phyloP scores from a whole-genome alignment of 495 filamentous ascomycete species.

The Hamigera avellanea region DNA sequence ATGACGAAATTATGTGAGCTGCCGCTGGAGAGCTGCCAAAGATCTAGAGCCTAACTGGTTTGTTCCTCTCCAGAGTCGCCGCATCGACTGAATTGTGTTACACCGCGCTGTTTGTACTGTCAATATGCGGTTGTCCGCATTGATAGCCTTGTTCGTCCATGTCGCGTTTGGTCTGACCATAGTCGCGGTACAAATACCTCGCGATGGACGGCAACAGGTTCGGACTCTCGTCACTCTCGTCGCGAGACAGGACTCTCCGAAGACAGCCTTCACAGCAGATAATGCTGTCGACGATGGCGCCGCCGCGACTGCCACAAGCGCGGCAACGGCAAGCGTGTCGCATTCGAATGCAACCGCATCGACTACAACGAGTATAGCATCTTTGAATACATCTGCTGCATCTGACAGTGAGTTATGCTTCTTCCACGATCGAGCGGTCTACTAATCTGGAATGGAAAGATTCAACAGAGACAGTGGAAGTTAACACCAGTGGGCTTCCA shows the following conservation, averaged over 20 bases:
- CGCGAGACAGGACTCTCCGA: constrained; percentile 6
- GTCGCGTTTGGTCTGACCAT: constrained; percentile 6
- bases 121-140: constrained; percentile 7
- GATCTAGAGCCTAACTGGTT: no score
- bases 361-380: constrained; percentile 7
- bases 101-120: background rate
- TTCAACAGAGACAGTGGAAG: constrained; percentile 9
- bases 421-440: constrained; percentile 9
- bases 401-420: constrained; percentile 8
- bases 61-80: no score
- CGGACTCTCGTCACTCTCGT: constrained; percentile 5
- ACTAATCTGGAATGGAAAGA: constrained; percentile 5
- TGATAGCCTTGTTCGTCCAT: constrained; percentile 6
- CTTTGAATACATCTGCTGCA: constrained; percentile 9
- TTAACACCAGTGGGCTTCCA: constrained; percentile 40
- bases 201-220: constrained; percentile 3
- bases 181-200: constrained; percentile 8
- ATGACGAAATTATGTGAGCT: no score
- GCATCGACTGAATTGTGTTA: no score
- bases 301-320: constrained; percentile 9
- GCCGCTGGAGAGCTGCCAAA: no score
- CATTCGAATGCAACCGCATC: constrained; percentile 6
- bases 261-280: constrained; percentile 3
- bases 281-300: background rate
- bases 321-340: constrained; percentile 6